Evolutionary conservation across 495 filamentous ascomycete genomes (phyloP).

Genomic region (Polyplosphaeria fusca): DNA sequence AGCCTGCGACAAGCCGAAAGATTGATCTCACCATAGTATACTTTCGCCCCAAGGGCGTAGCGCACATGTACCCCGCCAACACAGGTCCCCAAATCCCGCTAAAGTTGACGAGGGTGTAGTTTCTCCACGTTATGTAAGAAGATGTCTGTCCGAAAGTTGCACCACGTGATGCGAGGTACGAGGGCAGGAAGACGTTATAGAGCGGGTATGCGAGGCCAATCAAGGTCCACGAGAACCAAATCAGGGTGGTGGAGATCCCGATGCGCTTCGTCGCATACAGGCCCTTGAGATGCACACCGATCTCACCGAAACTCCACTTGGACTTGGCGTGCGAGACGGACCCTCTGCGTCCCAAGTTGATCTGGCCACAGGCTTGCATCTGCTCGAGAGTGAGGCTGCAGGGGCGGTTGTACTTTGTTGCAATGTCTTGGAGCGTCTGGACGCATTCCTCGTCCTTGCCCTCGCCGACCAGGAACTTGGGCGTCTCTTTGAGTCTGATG

Average conservation of each 20-base stretch:
- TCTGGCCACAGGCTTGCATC: conserved; percentile 52
- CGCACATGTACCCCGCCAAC: conserved; percentile 62
- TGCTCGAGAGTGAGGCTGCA: conserved; percentile 62
- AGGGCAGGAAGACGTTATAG: conserved; percentile 45
- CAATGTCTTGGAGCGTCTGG: conserved; percentile 58
- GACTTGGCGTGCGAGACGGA: conserved; percentile 24
- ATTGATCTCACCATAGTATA: conserved; percentile 61
- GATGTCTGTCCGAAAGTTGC: conserved; percentile 46
- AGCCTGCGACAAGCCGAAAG: conserved; percentile 39
- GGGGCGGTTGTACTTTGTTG: conserved; percentile 58
- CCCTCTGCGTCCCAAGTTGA: conserved; percentile 31
- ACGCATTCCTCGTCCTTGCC: conserved; percentile 63
- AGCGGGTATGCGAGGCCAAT: conserved; percentile 68
- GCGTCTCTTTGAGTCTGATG: conserved; percentile 65
- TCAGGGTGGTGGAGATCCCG: conserved; percentile 57
- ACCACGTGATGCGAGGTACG: conserved; percentile 49
- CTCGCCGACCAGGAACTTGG: conserved; percentile 65
- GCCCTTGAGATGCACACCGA: conserved; percentile 55
- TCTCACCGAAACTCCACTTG: conserved; percentile 45
- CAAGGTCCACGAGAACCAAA: conserved; percentile 69
- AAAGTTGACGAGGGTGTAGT: conserved; percentile 66
- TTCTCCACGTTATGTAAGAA: conserved; percentile 62
- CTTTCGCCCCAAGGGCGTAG: conserved; percentile 52
- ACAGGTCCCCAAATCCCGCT: conserved; percentile 63
- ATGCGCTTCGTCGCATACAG: conserved; percentile 62